Conservation (phyloP, 805 yeast species). For the Monosporozyma aquatica region DNA sequence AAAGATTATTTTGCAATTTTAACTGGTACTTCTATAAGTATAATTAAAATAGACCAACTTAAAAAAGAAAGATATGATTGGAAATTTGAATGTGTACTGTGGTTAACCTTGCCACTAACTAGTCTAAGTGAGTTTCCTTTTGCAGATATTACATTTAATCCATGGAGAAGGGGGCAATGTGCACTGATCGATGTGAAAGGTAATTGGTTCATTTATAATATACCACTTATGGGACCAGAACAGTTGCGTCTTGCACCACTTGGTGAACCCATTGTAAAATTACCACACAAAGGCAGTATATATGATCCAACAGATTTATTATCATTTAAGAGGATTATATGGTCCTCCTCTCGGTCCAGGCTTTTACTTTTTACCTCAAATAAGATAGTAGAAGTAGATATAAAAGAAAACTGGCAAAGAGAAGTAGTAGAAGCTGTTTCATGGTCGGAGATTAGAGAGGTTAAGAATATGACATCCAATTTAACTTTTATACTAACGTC, state of each 20-base stretch:
- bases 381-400: constrained; percentile 31
- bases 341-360: constrained; percentile 33
- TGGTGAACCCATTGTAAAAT: background rate
- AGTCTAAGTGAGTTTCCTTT: constrained; percentile 30
- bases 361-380: constrained; percentile 37
- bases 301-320: constrained; percentile 46
- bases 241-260: background rate
- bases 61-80: background rate
- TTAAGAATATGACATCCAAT: constrained; percentile 28
- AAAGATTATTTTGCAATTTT: constrained; percentile 32
- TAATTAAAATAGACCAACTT: background rate
- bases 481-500: constrained; percentile 53
- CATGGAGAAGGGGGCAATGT: constrained; percentile 33
- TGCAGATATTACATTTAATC: constrained; percentile 40
- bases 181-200: constrained; percentile 46
- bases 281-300: constrained; percentile 20
- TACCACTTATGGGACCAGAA: constrained; percentile 10
- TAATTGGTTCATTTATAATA: constrained; percentile 38
- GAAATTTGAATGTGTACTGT: background rate
- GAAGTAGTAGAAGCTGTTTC: constrained; percentile 41
- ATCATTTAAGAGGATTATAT: constrained; percentile 42
- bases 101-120: constrained; percentile 12
- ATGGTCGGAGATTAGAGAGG: constrained; percentile 46
- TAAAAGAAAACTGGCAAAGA: constrained; percentile 23
- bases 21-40: constrained; percentile 22